Conservation (phyloP, 1,139 yeast species). For the Geotrichum bryndzae region DNA sequence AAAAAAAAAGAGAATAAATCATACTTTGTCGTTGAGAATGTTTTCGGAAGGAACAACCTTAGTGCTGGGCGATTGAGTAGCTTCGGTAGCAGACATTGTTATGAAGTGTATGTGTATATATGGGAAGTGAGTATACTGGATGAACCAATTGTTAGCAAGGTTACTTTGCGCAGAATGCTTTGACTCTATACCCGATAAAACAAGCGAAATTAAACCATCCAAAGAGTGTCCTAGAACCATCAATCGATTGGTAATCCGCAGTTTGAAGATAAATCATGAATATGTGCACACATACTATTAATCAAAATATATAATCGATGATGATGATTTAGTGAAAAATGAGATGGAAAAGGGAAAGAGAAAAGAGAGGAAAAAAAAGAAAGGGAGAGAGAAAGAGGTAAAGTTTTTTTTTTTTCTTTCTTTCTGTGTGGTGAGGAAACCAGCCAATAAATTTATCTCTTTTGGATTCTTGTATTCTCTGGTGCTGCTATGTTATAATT, state of each 20-base stretch:
- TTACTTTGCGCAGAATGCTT: too few relatives aligned
- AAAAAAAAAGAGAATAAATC: background rate
- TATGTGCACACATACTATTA: background rate
- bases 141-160: background rate
- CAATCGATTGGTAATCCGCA: too few relatives aligned
- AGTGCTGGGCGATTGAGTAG: conserved; percentile 13
- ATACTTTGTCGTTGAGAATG: conserved; percentile 66
- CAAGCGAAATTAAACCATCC: too few relatives aligned
- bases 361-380: background rate
- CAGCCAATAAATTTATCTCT: too few relatives aligned
- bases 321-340: background rate
- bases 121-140: conserved; percentile 5
- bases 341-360: background rate
- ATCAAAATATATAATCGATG: background rate
- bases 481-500: too few relatives aligned
- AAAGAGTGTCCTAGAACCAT: too few relatives aligned
- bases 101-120: conserved; percentile 20
- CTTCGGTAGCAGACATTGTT: conserved; percentile 22
- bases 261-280: too few relatives aligned
- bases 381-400: background rate
- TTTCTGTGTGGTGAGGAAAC: background rate
- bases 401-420: background rate
- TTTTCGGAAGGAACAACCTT: conserved; percentile 55
- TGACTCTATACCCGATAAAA: too few relatives aligned
- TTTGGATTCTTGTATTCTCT: too few relatives aligned